phyloP scores from a whole-genome alignment of 2,329 filamentous ascomycete species.

The Arthrobotrys conoides region DNA sequence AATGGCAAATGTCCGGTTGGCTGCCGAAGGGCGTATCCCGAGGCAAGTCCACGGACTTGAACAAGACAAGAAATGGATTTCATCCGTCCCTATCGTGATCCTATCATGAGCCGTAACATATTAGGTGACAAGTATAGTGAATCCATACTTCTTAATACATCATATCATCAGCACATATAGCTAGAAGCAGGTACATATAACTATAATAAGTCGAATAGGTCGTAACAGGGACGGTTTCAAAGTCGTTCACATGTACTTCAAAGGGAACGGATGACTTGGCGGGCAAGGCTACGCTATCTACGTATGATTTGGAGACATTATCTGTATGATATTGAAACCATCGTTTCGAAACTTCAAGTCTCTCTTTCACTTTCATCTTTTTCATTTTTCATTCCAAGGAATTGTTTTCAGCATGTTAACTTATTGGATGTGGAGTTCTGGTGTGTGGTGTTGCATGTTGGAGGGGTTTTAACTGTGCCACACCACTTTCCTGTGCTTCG shows the following conservation, averaged over 20 bases:
- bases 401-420: too few relatives aligned
- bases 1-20: slow-evolving; percentile 25
- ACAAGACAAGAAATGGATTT: slow-evolving; percentile 29
- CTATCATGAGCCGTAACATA: slow-evolving; percentile 14
- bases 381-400: too few relatives aligned
- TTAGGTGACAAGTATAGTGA: slow-evolving; percentile 22
- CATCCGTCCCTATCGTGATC: slow-evolving; percentile 1
- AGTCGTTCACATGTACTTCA: slow-evolving; percentile 8
- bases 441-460: too few relatives aligned
- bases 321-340: slow-evolving; percentile 36
- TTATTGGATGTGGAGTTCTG: too few relatives aligned
- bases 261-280: slow-evolving; percentile 10
- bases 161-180: neutral
- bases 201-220: neutral
- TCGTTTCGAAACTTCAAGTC: neutral
- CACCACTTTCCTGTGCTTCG: neutral
- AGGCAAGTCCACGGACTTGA: slow-evolving; percentile 38
- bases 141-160: neutral
- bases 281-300: slow-evolving; percentile 35
- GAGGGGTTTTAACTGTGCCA: slow-evolving; percentile 32
- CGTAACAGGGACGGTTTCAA: slow-evolving; percentile 57
- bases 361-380: neutral
- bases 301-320: slow-evolving; percentile 23
- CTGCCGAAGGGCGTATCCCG: slow-evolving; percentile 23
- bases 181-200: neutral